These are phyloP conservation scores for Plantago elongata DNA, from an alignment of 257 asterid species.

Conservation along the genomic window DNA sequence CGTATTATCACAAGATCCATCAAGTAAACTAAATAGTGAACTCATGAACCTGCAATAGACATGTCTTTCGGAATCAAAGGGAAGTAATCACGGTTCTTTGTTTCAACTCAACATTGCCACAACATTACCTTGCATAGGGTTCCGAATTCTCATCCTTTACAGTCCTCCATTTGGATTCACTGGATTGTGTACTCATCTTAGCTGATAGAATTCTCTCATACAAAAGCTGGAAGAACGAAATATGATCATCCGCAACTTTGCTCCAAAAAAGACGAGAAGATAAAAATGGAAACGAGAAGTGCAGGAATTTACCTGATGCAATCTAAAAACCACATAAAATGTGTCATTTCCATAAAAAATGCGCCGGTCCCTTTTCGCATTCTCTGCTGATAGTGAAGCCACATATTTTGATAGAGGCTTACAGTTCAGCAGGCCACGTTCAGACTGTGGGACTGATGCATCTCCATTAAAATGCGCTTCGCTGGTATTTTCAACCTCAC, in stretches of 20 bases:
- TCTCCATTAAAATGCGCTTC: slow-evolving; percentile 69
- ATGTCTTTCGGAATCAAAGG: slow-evolving; percentile 17
- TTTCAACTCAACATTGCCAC: slow-evolving; percentile 5
- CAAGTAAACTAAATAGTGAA: slow-evolving; percentile 80
- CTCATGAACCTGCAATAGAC: slow-evolving; percentile 67
- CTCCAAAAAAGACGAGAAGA: neutral
- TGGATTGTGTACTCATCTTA: slow-evolving; percentile 36
- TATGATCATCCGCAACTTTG: neutral
- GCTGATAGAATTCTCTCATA: slow-evolving; percentile 58
- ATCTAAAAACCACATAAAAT: slow-evolving; percentile 85
- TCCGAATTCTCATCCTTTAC: slow-evolving; percentile 39
- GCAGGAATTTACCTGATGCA: slow-evolving; percentile 70
- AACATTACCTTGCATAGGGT: slow-evolving; percentile 44
- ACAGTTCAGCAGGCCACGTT: slow-evolving; percentile 49
- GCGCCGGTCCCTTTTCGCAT: slow-evolving; percentile 34
- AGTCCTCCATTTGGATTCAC: slow-evolving; percentile 48
- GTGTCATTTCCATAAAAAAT: slow-evolving; percentile 87
- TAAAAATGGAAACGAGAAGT: neutral
- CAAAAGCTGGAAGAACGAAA: slow-evolving; percentile 34
- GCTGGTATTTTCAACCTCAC: slow-evolving; percentile 75
- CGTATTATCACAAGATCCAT: slow-evolving; percentile 86
- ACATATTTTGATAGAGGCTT: slow-evolving; percentile 79
- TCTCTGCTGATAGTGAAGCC: slow-evolving; percentile 32
- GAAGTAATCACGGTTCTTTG: slow-evolving; percentile 11
- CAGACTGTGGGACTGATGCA: slow-evolving; percentile 49